phyloP scores from a whole-genome alignment of 1,284 basidiomycete genomes.

The Austroboletus novae-zelandiae region DNA sequence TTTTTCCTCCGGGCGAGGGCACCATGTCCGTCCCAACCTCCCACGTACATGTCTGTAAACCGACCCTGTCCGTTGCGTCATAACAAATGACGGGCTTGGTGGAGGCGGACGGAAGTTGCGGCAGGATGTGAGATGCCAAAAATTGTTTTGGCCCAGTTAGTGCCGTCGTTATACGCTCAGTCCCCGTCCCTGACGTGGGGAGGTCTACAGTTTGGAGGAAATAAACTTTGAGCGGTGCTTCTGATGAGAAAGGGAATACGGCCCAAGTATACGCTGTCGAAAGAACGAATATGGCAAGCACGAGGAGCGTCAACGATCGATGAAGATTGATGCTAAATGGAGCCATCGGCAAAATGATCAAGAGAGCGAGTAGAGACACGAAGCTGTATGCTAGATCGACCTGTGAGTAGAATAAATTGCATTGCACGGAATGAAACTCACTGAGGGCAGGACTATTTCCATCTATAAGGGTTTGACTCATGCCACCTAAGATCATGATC shows the following conservation, averaged over 20 bases:
- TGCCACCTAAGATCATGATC: constrained; percentile 47
- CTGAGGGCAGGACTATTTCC: constrained; percentile 52
- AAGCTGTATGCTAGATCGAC: constrained; percentile 48
- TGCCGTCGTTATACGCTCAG: constrained; percentile 34
- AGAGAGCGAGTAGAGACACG: constrained; percentile 44
- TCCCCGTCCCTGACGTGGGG: constrained; percentile 16
- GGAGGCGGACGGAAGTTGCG: constrained; percentile 53
- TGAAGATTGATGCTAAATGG: constrained; percentile 62
- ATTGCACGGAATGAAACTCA: constrained; percentile 33
- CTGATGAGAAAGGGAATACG: constrained; percentile 60
- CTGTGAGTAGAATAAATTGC: constrained; percentile 1
- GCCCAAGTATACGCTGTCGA: constrained; percentile 46
- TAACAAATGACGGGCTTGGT: constrained; percentile 25
- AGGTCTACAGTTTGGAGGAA: constrained; percentile 62
- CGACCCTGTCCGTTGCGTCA: constrained; percentile 17
- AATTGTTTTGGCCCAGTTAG: constrained; percentile 49
- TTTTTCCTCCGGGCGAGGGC: constrained; percentile 33
- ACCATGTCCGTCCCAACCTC: constrained; percentile 28
- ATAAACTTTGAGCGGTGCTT: constrained; percentile 63
- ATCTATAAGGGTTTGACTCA: constrained; percentile 62
- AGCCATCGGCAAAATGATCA: constrained; percentile 57
- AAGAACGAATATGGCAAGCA: constrained; percentile 44
- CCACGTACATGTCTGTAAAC: constrained; percentile 40
- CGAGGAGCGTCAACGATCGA: constrained; percentile 40
- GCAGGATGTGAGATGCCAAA: constrained; percentile 43